phyloP scores from a whole-genome alignment of 345 rosid species.

The Eucalyptus curtisii region DNA sequence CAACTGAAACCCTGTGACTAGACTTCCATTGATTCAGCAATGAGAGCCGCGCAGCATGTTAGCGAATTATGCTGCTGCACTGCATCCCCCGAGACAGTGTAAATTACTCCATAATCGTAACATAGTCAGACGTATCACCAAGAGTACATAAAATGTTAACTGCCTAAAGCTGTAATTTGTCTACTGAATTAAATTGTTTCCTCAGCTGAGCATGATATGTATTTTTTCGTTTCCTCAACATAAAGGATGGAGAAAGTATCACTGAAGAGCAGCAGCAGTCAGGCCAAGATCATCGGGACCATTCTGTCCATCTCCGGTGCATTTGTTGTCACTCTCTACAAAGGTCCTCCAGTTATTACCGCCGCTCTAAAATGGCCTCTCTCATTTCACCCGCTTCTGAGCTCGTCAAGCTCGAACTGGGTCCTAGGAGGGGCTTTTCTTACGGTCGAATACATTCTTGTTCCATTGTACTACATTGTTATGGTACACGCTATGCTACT shows the following conservation, averaged over 20 bases:
- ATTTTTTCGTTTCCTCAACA: neutral
- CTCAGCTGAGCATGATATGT: neutral
- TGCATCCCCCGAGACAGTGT: too few relatives aligned
- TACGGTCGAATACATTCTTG: slow-evolving; percentile 39
- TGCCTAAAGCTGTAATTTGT: neutral
- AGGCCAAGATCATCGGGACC: slow-evolving; percentile 72
- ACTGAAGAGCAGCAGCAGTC: slow-evolving; percentile 43
- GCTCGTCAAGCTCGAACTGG: slow-evolving; percentile 44
- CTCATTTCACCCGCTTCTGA: slow-evolving; percentile 10
- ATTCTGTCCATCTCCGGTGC: slow-evolving; percentile 72
- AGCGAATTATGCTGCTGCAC: neutral
- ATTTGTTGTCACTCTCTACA: slow-evolving; percentile 58
- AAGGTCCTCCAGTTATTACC: slow-evolving; percentile 46
- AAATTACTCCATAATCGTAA: too few relatives aligned
- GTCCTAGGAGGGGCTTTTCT: slow-evolving; percentile 63
- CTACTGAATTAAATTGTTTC: neutral
- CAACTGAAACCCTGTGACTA: neutral
- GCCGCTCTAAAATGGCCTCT: slow-evolving; percentile 12
- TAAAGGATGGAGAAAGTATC: slow-evolving; percentile 70
- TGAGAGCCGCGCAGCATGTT: neutral
- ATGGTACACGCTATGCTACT: slow-evolving; percentile 25
- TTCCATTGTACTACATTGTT: slow-evolving; percentile 79
- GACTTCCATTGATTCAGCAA: neutral
- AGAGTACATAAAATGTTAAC: too few relatives aligned
- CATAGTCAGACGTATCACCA: neutral